Evolutionary conservation across 1,284 basidiomycete species (phyloP), one percentile per base, ranked within the genome.

Genomic region (Neolentinus lepideus): DNA sequence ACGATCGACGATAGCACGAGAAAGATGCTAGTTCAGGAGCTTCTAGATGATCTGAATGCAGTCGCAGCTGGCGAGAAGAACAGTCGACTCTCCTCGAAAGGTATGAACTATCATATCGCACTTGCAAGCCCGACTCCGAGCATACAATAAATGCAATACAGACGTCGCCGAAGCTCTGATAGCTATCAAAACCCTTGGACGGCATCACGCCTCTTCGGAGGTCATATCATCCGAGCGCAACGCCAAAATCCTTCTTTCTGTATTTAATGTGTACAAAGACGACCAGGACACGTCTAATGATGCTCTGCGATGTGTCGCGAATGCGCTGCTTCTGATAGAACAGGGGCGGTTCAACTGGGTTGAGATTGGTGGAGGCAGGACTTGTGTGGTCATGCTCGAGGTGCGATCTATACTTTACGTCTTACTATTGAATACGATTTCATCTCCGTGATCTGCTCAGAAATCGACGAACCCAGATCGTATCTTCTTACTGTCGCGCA

Each of bases 171-270:
- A 72, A 26, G 90, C 88, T 16, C 72, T 94, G 1, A 72, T 81
- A 33, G 83, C 88, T 0, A 66, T 94, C 59, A 94, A 94, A 70
- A 81, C 78, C 2, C 75, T 94, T 1, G 89, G 88, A 21, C 84
- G 87, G 63, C 80, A 85, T 56, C 83, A 81, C 0, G 72, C 81
- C 3, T 89, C 87, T 12, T 91, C 92, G 9, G 71, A 76, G 54
- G 72, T 83, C 46, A 75, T 94, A 24, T 78, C 83, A 10, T 74
- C 71, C 1, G 61, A 77, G 2, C 61, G 71, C 16, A 85, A 82
- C 63, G 72, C 88, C 54, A 77, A 75, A 3, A 69, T 72, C 22
- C 70, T 88, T 24, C 71, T 88, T 36, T 62, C 67, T 3, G 61
- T 86, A n/a, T 74, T 80, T 14, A 67, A 70, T 6, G 64, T 71